A percentile compares a stretch with the other conserved stretches of the same genome.
These are phyloP conservation scores for Calonectria honghensis DNA, from an alignment of 2,329 filamentous ascomycete genomes.

Conservation along the genomic window DNA sequence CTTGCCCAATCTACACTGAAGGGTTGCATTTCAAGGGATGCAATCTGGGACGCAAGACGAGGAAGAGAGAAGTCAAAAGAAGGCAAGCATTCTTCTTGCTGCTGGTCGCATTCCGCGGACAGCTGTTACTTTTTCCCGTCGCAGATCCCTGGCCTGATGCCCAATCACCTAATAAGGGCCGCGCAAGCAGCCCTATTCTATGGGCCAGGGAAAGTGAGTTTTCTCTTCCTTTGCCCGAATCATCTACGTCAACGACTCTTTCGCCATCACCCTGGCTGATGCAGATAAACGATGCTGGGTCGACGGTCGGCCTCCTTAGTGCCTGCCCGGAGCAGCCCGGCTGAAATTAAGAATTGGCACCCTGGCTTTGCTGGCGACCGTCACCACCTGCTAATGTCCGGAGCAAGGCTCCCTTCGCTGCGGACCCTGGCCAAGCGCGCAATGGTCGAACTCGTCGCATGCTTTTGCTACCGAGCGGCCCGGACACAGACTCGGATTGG, in stretches of 20 bases:
- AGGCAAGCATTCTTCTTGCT: not conserved
- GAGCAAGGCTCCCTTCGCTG: not conserved
- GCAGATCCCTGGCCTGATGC: not conserved
- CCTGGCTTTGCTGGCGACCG: not conserved
- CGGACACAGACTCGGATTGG: not conserved
- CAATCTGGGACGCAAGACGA: not conserved
- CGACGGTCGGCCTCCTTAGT: not conserved
- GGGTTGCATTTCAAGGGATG: conserved; percentile 20
- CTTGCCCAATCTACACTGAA: not conserved
- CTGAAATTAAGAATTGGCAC: conserved; percentile 30
- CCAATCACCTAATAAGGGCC: not conserved
- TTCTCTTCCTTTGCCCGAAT: not conserved
- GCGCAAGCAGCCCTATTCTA: not conserved
- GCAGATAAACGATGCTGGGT: conserved; percentile 32
- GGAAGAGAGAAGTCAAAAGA: not conserved
- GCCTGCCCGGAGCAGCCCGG: conserved; percentile 7
- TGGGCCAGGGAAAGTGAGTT: conserved; percentile 6
- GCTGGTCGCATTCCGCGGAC: not conserved
- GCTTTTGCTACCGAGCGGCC: conserved; percentile 11
- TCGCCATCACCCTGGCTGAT: conserved; percentile 15
- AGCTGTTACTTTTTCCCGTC: not conserved
- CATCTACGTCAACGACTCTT: not conserved
- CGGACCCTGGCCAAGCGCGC: not conserved
- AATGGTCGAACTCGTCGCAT: conserved; percentile 1
- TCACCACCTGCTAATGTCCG: conserved; percentile 4